Conservation (phyloP, 148 eudicot species). For the Rhododendron ovatum region DNA sequence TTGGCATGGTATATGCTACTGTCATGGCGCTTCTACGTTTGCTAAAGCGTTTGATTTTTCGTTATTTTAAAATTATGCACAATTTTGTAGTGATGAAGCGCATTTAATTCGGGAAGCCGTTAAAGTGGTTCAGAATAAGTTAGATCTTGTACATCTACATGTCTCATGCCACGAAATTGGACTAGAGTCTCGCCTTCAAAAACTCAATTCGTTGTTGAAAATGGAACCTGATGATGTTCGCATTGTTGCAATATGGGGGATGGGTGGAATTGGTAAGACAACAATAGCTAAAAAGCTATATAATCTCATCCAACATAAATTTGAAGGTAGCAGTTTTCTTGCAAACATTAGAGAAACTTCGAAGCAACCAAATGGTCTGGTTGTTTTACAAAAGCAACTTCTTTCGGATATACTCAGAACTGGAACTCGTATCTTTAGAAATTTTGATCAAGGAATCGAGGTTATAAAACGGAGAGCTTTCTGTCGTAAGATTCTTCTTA, state of each 20-base stretch:
- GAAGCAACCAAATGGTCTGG: too few relatives aligned
- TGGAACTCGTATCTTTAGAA: too few relatives aligned
- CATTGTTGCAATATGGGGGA: conserved; percentile 6
- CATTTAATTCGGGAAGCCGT: not conserved
- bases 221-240: not conserved
- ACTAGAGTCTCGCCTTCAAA: not conserved
- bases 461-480: too few relatives aligned
- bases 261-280: conserved; percentile 9
- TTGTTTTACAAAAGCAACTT: too few relatives aligned
- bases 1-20: not conserved
- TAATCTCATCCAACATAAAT: not conserved
- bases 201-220: not conserved
- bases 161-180: conserved; percentile 7
- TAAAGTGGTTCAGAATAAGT: not conserved
- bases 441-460: too few relatives aligned
- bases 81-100: not conserved
- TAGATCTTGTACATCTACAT: not conserved
- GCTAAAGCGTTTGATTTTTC: not conserved
- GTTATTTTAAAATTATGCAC: not conserved
- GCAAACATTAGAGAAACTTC: too few relatives aligned
- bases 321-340: not conserved
- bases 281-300: not conserved
- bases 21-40: not conserved
- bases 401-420: too few relatives aligned
- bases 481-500: too few relatives aligned